Conservation (phyloP, 202 grass and related monocot genomes). For the Dendrocalamus latiflorus region DNA sequence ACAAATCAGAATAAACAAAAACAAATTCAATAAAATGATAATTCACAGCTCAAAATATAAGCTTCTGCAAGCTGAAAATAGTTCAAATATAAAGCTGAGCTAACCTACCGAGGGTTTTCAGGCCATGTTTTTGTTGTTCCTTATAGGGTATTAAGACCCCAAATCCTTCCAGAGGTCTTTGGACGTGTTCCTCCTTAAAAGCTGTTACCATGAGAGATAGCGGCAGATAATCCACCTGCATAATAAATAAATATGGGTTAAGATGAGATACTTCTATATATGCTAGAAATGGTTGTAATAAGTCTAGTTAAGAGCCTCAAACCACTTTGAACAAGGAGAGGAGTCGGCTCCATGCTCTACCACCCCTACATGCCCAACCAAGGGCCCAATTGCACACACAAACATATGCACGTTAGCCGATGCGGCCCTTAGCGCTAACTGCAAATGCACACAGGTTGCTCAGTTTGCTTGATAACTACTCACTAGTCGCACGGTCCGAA, state of each 20-base stretch:
- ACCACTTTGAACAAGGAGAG: background rate
- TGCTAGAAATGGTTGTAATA: background rate
- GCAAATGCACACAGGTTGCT: background rate
- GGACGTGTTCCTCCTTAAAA: conserved; percentile 87
- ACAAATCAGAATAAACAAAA: conserved; percentile 17
- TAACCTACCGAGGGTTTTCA: conserved; percentile 78
- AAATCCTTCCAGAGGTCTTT: conserved; percentile 82
- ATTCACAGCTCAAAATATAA: background rate
- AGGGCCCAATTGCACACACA: background rate
- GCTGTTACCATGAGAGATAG: conserved; percentile 85
- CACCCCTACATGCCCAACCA: background rate
- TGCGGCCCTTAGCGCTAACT: background rate
- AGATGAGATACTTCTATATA: background rate
- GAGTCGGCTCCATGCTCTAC: background rate
- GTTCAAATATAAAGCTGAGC: conserved; percentile 20
- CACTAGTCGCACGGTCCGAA: background rate
- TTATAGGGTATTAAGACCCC: too few relatives aligned
- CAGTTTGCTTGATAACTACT: background rate
- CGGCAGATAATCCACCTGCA: conserved; percentile 86
- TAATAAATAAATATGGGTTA: conserved; percentile 10
- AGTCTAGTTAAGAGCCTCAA: background rate
- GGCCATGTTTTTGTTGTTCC: conserved; percentile 87
- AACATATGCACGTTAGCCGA: background rate
- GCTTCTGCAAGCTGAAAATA: background rate
- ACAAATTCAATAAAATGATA: background rate